These are phyloP conservation scores for Carex kokanica DNA, from an alignment of 176 grass and related monocot genomes.

Conservation along the genomic window DNA sequence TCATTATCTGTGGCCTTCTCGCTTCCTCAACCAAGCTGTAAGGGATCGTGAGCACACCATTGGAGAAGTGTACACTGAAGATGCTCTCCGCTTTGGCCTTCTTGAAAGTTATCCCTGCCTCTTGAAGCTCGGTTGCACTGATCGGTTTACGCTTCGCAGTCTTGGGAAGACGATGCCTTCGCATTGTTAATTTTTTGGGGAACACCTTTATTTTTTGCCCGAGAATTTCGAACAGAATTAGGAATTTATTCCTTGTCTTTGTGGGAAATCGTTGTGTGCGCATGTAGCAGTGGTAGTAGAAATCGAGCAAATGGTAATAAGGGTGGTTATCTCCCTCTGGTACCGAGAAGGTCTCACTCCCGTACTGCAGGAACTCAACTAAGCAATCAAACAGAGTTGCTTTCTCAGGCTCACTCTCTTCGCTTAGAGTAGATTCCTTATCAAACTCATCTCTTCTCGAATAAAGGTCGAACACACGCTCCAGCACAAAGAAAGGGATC, in stretches of 20 bases:
- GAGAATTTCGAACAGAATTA: neutral
- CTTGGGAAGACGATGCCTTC: neutral
- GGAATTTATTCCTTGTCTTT: neutral
- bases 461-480: conserved; percentile 1
- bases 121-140: conserved; percentile 25
- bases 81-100: neutral
- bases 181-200: neutral
- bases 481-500: conserved; percentile 16
- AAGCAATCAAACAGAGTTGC: conserved; percentile 8
- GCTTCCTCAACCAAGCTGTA: conserved; percentile 3
- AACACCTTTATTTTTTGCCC: neutral
- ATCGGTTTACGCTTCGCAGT: neutral
- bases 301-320: conserved; percentile 26
- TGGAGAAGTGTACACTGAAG: conserved; percentile 9
- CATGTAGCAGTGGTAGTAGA: conserved; percentile 28
- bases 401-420: conserved; percentile 9
- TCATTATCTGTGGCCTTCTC: conserved; percentile 22
- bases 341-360: neutral
- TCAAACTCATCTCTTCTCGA: neutral
- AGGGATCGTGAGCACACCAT: conserved; percentile 14
- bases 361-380: neutral
- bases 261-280: neutral
- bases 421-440: neutral
- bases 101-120: conserved; percentile 29
- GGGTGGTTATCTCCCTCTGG: neutral